Percentiles rank a stretch among this genome's conserved stretches.
Conservation (phyloP, 768 basidiomycete genomes). For the Macrocybe gigantea region DNA sequence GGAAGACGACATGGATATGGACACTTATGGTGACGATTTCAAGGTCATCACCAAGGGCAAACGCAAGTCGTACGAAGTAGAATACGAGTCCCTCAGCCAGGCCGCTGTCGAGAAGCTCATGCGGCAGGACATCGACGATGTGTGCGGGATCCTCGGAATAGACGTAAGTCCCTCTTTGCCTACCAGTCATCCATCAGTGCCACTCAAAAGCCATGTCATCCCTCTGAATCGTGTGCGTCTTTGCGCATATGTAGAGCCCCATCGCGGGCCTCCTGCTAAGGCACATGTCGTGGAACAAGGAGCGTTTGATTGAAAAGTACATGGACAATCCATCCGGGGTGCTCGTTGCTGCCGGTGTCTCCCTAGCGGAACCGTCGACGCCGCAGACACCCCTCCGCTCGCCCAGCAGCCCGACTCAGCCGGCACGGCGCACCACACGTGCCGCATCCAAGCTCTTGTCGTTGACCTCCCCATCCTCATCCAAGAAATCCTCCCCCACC, state of each 20-base stretch:
- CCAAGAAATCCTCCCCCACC: conserved; percentile 19
- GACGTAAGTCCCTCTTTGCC: conserved; percentile 55
- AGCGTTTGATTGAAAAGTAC: conserved; percentile 92
- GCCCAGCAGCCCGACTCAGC: conserved; percentile 14
- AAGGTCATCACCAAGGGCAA: conserved; percentile 48
- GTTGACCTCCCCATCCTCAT: conserved; percentile 19
- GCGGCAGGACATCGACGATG: conserved; percentile 75
- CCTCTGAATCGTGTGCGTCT: conserved; percentile 2
- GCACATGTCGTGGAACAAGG: conserved; percentile 91
- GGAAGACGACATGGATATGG: conserved; percentile 69
- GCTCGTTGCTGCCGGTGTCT: conserved; percentile 67
- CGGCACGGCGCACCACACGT: conserved; percentile 28
- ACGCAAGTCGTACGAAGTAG: conserved; percentile 77
- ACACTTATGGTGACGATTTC: conserved; percentile 59
- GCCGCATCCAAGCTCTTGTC: conserved; percentile 32
- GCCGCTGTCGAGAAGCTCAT: conserved; percentile 73
- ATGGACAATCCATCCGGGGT: conserved; percentile 85
- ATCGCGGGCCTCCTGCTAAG: conserved; percentile 77
- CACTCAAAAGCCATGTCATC: neutral
- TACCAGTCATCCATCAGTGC: neutral
- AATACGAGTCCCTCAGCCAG: conserved; percentile 74
- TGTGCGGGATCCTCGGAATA: conserved; percentile 82
- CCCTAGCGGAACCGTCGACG: conserved; percentile 38
- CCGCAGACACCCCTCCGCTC: conserved; percentile 26
- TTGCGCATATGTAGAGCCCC: conserved; percentile 38